Evolutionary conservation across 345 rosid species (phyloP), one percentile per base, ranked within the genome.

Genomic region (Gossypium bickii): DNA sequence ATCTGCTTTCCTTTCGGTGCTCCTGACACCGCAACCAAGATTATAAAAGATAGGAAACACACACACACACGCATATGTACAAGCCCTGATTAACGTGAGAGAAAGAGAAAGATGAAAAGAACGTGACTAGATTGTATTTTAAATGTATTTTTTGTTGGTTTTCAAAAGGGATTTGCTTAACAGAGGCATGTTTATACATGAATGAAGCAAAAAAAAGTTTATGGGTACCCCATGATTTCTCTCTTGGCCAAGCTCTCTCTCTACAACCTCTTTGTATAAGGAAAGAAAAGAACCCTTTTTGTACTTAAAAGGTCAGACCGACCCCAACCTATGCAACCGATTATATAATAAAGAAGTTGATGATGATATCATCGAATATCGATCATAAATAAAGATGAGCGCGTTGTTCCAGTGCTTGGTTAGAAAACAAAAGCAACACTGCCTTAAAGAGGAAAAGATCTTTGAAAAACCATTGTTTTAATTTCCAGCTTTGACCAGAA

Each of bases 121-220:
- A 84, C 88, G 17, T 82, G 84, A 88, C 89, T 81, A 56, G 82
- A 78, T 61, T 49, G 59, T 17, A 24, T 58, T 58, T 58, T 58
- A 22, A 47, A 47, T 48, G 41, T 51, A 13, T 8, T 51, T 69
- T 13, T 57, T 57, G 61, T 57, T 60, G 64, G 64, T 22, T 20
- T 57, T 24, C 13, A 57, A 20, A 57, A 18, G 64, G 38, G 55
- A 7, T 49, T 56, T 56, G 67, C 22, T 57, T 56, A 62, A 34
- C 51, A 64, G 61, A 76, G 51, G 18, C 20, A 45, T 64, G 74
- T 22, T 71, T 34, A 76, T 80, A 72, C 5, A 76, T 74, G 73
- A 78, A 74, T 73, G 71, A 56, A 61, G 62, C 10, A 17, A 25
- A 65, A 72, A 71, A 47, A 38, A n/a, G 11, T 27, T 24, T 0